Percentiles rank a stretch among this genome's conserved stretches.
phyloP scores from a whole-genome alignment of 2,329 filamentous ascomycete genomes.

The Aspergillus intermedius region DNA sequence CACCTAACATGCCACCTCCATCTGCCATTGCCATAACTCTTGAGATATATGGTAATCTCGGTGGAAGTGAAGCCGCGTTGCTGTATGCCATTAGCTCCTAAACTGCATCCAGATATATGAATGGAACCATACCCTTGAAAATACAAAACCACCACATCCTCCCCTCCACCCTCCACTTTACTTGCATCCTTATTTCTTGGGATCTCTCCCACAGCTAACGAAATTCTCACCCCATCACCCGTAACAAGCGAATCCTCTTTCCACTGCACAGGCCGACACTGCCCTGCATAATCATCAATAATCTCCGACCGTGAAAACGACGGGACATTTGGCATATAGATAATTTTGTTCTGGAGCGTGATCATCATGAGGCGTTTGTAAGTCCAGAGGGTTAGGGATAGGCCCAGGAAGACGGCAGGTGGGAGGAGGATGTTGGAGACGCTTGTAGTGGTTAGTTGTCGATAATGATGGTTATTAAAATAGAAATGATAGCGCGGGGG shows the following conservation, averaged over 20 bases:
- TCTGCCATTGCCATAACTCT: slow-evolving; percentile 30
- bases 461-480: not conserved
- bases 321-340: slow-evolving; percentile 71
- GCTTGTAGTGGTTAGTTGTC: slow-evolving; percentile 10
- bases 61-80: slow-evolving; percentile 26
- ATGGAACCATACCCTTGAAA: slow-evolving; percentile 20
- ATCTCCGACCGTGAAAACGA: slow-evolving; percentile 63
- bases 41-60: slow-evolving; percentile 39
- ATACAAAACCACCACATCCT: slow-evolving; percentile 23
- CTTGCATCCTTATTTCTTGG: slow-evolving; percentile 35
- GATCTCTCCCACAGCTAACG: slow-evolving; percentile 60
- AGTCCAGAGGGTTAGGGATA: slow-evolving; percentile 58
- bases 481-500: not conserved
- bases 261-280: slow-evolving; percentile 61
- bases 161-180: slow-evolving; percentile 13
- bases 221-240: slow-evolving; percentile 40
- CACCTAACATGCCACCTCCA: slow-evolving; percentile 3
- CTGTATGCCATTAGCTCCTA: not conserved
- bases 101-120: not conserved
- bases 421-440: slow-evolving; percentile 52
- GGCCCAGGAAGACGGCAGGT: slow-evolving; percentile 59
- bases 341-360: slow-evolving; percentile 72
- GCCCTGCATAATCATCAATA: slow-evolving; percentile 56
- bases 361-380: slow-evolving; percentile 67
- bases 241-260: slow-evolving; percentile 46